Conservation (phyloP, 2,329 filamentous ascomycete species). For the Boeremia lycopersici region DNA sequence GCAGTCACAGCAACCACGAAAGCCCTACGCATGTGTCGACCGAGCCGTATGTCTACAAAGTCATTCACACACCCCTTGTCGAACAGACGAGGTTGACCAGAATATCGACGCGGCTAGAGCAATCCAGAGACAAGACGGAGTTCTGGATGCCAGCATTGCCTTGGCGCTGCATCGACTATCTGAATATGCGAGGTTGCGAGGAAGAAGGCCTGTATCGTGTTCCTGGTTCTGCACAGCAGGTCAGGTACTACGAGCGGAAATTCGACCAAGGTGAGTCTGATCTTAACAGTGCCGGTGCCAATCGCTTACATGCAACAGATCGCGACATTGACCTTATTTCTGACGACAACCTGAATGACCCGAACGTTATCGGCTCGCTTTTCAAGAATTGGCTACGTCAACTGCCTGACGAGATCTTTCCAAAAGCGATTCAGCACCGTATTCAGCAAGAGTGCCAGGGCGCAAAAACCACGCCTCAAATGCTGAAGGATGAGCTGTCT, state of each 20-base stretch:
- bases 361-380: conserved; percentile 95
- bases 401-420: conserved; percentile 92
- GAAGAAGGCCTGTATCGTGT: conserved; percentile 93
- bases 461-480: conserved; percentile 78
- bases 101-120: conserved; percentile 86
- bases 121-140: conserved; percentile 92
- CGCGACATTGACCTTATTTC: conserved; percentile 89
- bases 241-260: conserved; percentile 90
- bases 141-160: conserved; percentile 98
- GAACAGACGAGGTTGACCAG: conserved; percentile 90
- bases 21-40: conserved; percentile 68
- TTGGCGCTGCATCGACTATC: conserved; percentile 88
- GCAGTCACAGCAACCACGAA: conserved; percentile 73
- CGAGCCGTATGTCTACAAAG: conserved; percentile 81
- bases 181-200: conserved; percentile 93
- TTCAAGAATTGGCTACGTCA: conserved; percentile 96
- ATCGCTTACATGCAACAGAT: conserved; percentile 57
- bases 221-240: conserved; percentile 85
- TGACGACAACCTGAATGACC: conserved; percentile 87
- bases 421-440: conserved; percentile 79
- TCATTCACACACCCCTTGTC: conserved; percentile 84
- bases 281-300: not conserved
- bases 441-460: conserved; percentile 81
- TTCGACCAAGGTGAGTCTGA: conserved; percentile 77
- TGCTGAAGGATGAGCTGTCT: conserved; percentile 89